Conservation (phyloP, 1,284 basidiomycete genomes). For the Ceraceosorus guamensis region DNA sequence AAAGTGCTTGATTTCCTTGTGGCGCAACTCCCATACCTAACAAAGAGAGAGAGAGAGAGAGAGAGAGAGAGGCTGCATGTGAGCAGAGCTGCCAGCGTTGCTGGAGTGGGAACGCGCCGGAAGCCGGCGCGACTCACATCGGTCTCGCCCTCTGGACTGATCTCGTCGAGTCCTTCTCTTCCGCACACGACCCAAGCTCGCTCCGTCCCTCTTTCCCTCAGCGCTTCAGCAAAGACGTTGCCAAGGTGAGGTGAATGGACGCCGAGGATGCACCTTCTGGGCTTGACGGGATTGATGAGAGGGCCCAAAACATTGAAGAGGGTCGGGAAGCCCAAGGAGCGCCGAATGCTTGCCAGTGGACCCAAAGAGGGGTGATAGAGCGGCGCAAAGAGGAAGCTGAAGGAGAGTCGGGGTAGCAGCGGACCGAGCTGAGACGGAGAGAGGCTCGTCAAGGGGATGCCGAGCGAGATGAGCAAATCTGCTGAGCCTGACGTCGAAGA, state of each 20-base stretch:
- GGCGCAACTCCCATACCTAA: slow-evolving; percentile 36
- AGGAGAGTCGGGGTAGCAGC: slow-evolving; percentile 54
- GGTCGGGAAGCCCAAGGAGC: slow-evolving; percentile 84
- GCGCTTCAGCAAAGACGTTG: slow-evolving; percentile 68
- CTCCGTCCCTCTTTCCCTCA: slow-evolving; percentile 59
- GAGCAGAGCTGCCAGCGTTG: not conserved
- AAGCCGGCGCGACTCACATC: slow-evolving; percentile 56
- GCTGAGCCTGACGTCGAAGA: slow-evolving; percentile 92
- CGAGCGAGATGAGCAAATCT: slow-evolving; percentile 79
- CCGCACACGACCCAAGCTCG: slow-evolving; percentile 90
- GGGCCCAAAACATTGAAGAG: slow-evolving; percentile 96
- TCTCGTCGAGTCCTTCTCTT: slow-evolving; percentile 84
- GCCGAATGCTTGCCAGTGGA: slow-evolving; percentile 74
- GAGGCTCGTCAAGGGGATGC: slow-evolving; percentile 65
- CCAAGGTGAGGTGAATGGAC: slow-evolving; percentile 82
- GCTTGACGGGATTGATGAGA: slow-evolving; percentile 79
- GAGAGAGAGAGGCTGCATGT: not conserved
- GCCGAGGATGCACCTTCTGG: slow-evolving; percentile 74
- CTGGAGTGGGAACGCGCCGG: slow-evolving; percentile 5
- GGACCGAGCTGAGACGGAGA: slow-evolving; percentile 53
- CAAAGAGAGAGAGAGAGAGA: not conserved
- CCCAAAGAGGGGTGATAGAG: slow-evolving; percentile 86
- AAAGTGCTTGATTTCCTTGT: slow-evolving; percentile 28
- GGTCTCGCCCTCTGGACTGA: slow-evolving; percentile 77
- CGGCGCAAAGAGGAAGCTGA: slow-evolving; percentile 87